Evolutionary conservation across 169 alveolate species (phyloP), one percentile per base, ranked within the genome.

Genomic region (Plasmodium malariae): DNA sequence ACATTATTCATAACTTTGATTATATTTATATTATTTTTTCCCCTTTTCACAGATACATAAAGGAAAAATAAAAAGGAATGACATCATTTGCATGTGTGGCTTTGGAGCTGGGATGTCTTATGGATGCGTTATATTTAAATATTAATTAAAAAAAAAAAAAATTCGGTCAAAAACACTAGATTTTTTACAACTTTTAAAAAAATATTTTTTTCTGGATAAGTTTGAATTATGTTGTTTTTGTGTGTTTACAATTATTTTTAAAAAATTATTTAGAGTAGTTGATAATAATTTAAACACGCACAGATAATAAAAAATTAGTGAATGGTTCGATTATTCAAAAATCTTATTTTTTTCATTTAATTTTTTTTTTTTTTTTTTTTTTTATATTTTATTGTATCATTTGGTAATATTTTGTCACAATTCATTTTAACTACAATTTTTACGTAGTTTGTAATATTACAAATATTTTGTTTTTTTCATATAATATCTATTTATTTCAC

Each of bases 101-200:
- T 93, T 93, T 55, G 95, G 95, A 48, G 95, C 95, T 21, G 95
- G 95, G 51, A 89, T 93, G 74, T 87, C 95, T 28, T 89, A 93
- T 90, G 93, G 94, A 30, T 91, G 93, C 21, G 86, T 93, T 32
- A 89, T 89, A 34, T 71, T 93, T 59, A 88, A 92, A 28, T 93
- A 89, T 70, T 92, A 92, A 48, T 60, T 48, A 21, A 28, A 28
- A 48, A 78, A 73, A 48, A 48, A 28, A 80, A 65, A 60, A 26
- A 43, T n/a, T n/a, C n/a, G n/a, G n/a, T n/a, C n/a, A n/a, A n/a
- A n/a, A n/a, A n/a, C n/a, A n/a, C n/a, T n/a, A n/a, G n/a, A n/a
- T n/a, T n/a, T n/a, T n/a, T n/a, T n/a, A n/a, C n/a, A n/a, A n/a
- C n/a, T n/a, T n/a, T n/a, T n/a, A 24, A 67, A 67, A 26, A 2